Evolutionary conservation across 1,284 basidiomycete species (phyloP).

Genomic region (Boletellus dicymbophilus): DNA sequence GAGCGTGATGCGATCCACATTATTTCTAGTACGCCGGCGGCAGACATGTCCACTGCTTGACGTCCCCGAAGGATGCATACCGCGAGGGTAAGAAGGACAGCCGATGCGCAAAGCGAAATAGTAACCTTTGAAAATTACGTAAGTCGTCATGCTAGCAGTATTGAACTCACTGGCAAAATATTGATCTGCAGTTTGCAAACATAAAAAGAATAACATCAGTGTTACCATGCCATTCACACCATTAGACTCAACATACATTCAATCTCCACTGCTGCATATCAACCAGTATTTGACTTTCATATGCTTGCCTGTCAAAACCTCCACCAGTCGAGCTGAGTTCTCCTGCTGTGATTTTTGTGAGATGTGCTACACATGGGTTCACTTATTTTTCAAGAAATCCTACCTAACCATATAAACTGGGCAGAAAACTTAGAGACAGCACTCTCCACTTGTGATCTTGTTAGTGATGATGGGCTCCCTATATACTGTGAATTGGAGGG

Average conservation of each 20-base stretch:
- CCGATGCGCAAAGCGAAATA: too few relatives aligned
- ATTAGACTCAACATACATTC: not conserved
- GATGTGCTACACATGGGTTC: too few relatives aligned
- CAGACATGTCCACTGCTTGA: too few relatives aligned
- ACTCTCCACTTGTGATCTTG: too few relatives aligned
- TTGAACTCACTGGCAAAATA: not conserved
- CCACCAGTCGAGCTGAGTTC: not conserved
- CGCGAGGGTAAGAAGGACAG: too few relatives aligned
- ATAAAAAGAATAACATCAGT: not conserved
- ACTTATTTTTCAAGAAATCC: not conserved
- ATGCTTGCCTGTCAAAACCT: too few relatives aligned
- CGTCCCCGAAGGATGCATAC: too few relatives aligned
- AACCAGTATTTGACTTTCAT: too few relatives aligned
- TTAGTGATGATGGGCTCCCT: not conserved
- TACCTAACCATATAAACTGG: slow-evolving; percentile 3
- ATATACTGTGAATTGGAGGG: not conserved
- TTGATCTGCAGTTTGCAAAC: not conserved
- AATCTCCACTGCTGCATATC: not conserved
- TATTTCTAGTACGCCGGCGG: too few relatives aligned
- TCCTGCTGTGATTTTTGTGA: not conserved
- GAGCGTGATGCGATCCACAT: too few relatives aligned
- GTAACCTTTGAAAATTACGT: slow-evolving; percentile 3
- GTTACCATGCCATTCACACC: not conserved
- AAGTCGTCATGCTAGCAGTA: slow-evolving; percentile 5
- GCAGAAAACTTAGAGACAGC: too few relatives aligned